Evolutionary conservation across 2,329 filamentous ascomycete genomes (phyloP).

Genomic region (Penicillium fuscoglaucum): DNA sequence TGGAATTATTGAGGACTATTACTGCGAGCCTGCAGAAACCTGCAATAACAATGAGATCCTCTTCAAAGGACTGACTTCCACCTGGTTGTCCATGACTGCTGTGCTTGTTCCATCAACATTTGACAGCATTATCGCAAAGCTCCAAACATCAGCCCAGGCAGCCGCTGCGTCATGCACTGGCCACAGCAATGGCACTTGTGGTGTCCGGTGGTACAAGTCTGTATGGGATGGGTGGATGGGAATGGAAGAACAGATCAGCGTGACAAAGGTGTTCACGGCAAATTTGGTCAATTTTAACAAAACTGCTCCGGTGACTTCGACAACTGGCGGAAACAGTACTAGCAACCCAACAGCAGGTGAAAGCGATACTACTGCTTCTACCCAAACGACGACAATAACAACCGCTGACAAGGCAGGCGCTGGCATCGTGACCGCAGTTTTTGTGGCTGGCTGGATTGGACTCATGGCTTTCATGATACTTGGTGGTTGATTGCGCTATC

Average conservation of each 20-base stretch:
- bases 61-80: constrained; percentile 71
- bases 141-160: constrained; percentile 59
- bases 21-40: constrained; percentile 60
- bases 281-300: constrained; percentile 50
- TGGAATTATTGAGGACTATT: constrained; percentile 51
- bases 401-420: constrained; percentile 42
- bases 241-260: constrained; percentile 70
- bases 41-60: constrained; percentile 60
- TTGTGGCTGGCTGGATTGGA: constrained; percentile 31
- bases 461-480: constrained; percentile 38
- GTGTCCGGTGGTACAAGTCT: constrained; percentile 61
- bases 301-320: constrained; percentile 45
- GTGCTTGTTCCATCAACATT: constrained; percentile 63
- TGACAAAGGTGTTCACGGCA: constrained; percentile 63
- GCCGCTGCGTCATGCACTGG: constrained; percentile 65
- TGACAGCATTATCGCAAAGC: constrained; percentile 56
- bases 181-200: constrained; percentile 58
- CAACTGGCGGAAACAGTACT: constrained; percentile 58
- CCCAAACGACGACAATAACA: constrained; percentile 16
- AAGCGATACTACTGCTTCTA: constrained; percentile 9
- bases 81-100: constrained; percentile 63
- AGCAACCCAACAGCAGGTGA: constrained; percentile 41
- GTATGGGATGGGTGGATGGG: constrained; percentile 59
- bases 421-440: constrained; percentile 37
- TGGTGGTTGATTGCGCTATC: constrained; percentile 17